phyloP scores from a whole-genome alignment of 2,329 filamentous ascomycete species.

The Aciculosporium take region DNA sequence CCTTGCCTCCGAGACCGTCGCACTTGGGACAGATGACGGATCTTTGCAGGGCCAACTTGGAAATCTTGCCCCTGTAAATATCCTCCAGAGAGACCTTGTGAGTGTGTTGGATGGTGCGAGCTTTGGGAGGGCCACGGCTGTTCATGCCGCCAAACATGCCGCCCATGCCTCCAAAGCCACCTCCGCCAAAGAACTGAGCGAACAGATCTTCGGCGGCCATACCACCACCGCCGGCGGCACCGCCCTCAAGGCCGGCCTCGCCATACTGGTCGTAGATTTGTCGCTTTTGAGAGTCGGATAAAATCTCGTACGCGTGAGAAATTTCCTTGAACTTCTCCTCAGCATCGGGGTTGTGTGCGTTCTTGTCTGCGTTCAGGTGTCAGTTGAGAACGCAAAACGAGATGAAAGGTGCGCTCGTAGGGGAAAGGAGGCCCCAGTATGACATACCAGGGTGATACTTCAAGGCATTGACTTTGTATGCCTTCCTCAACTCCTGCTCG shows the following conservation, averaged over 20 bases:
- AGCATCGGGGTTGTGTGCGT: conserved; percentile 79
- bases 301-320: conserved; percentile 87
- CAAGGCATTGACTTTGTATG: conserved; percentile 69
- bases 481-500: conserved; percentile 81
- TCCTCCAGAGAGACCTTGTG: conserved; percentile 98
- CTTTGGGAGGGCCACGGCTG: conserved; percentile 69
- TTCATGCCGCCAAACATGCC: conserved; percentile 67
- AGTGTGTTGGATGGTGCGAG: conserved; percentile 91
- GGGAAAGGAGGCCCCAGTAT: conserved; percentile 6
- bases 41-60: conserved; percentile 92
- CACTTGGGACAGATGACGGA: conserved; percentile 95
- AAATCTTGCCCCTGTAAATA: conserved; percentile 94
- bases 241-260: conserved; percentile 88
- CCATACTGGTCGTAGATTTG: conserved; percentile 93
- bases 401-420: background rate
- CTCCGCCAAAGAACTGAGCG: conserved; percentile 86
- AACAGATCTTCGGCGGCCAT: conserved; percentile 97
- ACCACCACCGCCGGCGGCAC: conserved; percentile 57
- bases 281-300: conserved; percentile 86
- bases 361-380: conserved; percentile 58
- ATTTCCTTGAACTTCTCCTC: conserved; percentile 98
- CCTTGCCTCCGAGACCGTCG: conserved; percentile 87
- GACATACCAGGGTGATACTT: conserved; percentile 70
- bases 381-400: background rate
- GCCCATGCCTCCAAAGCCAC: conserved; percentile 47